Evolutionary conservation across 2,329 filamentous ascomycete species (phyloP).

Genomic region (Exophiala sp.): DNA sequence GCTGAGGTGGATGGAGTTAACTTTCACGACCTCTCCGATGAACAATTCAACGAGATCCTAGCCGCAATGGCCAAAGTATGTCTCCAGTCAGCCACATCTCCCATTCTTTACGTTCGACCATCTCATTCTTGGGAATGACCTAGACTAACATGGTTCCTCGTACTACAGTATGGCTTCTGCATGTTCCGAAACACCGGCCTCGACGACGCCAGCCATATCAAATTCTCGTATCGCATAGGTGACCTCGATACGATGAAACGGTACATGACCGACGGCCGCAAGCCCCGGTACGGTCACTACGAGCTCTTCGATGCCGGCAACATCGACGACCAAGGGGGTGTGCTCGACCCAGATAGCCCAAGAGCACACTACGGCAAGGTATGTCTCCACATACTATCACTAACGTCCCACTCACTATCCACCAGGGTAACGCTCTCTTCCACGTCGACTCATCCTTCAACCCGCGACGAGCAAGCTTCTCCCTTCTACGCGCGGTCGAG

Average conservation of each 20-base stretch:
- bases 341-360: slow-evolving; percentile 38
- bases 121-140: background rate
- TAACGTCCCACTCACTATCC: background rate
- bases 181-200: slow-evolving; percentile 53
- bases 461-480: slow-evolving; percentile 52
- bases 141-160: background rate
- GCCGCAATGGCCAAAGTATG: slow-evolving; percentile 36
- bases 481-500: slow-evolving; percentile 49
- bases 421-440: slow-evolving; percentile 50
- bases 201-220: slow-evolving; percentile 50
- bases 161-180: slow-evolving; percentile 50
- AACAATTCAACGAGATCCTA: slow-evolving; percentile 36
- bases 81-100: background rate
- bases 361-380: slow-evolving; percentile 37
- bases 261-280: slow-evolving; percentile 47
- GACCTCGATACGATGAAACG: slow-evolving; percentile 54
- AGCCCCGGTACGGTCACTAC: slow-evolving; percentile 45
- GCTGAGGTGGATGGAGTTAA: slow-evolving; percentile 38
- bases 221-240: slow-evolving; percentile 52
- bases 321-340: slow-evolving; percentile 46
- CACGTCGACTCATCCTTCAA: slow-evolving; percentile 59
- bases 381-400: slow-evolving; percentile 7
- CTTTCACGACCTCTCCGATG: slow-evolving; percentile 33
- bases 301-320: slow-evolving; percentile 60
- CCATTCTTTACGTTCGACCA: background rate